phyloP scores from a whole-genome alignment of 306 rosid genomes.

The Pyrus communis region DNA sequence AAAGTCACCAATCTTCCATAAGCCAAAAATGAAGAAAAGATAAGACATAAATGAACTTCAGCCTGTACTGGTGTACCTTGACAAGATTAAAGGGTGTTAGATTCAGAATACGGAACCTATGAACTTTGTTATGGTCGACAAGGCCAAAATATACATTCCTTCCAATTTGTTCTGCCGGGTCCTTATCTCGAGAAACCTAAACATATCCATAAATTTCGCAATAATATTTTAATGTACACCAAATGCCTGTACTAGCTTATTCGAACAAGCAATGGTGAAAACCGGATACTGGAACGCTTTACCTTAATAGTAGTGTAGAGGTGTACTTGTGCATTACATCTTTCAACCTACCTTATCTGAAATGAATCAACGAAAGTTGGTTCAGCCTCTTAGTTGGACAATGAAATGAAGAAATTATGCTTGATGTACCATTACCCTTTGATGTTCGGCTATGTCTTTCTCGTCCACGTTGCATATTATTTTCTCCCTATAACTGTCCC shows the following conservation, averaged over 20 bases:
- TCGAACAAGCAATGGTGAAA: too few species aligned
- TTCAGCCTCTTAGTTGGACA: background rate
- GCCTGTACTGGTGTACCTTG: too few species aligned
- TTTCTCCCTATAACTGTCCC: conserved; percentile 82
- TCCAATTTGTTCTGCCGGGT: background rate
- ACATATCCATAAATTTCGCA: background rate
- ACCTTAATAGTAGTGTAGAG: too few species aligned
- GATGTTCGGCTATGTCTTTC: conserved; percentile 78
- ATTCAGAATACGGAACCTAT: too few species aligned
- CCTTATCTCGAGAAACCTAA: background rate
- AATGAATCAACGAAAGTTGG: background rate
- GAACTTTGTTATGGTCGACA: background rate
- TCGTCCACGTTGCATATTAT: conserved; percentile 82
- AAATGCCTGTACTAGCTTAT: too few species aligned
- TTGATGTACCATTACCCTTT: conserved; percentile 27
- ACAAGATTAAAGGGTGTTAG: too few species aligned
- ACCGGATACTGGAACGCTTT: too few species aligned
- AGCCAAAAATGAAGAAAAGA: too few species aligned
- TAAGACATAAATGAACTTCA: too few species aligned
- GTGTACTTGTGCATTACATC: too few species aligned
- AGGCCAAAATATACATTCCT: background rate
- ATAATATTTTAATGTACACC: background rate
- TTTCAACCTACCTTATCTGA: background rate
- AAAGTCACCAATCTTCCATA: too few species aligned
- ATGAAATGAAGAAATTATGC: background rate